A percentile compares a stretch with the other conserved stretches of the same genome.
Conservation (phyloP, 331 rosid species). For the Pyracantha coccinea region DNA sequence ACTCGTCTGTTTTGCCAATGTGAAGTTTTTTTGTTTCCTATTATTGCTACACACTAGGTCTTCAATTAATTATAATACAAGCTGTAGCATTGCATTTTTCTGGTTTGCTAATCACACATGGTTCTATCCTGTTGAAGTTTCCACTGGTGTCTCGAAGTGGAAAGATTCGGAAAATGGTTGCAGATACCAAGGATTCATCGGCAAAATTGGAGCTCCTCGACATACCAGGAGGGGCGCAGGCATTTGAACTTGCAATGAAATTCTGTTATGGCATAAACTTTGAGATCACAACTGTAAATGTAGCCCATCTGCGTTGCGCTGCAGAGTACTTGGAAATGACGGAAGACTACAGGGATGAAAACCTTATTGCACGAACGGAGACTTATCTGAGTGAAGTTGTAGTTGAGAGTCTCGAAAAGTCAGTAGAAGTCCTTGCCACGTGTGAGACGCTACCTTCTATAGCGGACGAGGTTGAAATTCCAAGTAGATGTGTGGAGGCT, state of each 20-base stretch:
- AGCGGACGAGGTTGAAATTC: conserved; percentile 54
- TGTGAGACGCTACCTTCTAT: conserved; percentile 46
- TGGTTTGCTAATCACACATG: background rate
- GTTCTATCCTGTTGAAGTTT: conserved; percentile 43
- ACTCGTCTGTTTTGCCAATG: background rate
- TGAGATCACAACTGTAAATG: conserved; percentile 65
- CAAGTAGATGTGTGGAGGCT: conserved; percentile 63
- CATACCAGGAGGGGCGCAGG: conserved; percentile 72
- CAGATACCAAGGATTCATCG: conserved; percentile 44
- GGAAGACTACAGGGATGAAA: conserved; percentile 70
- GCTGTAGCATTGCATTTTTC: background rate
- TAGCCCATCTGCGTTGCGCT: conserved; percentile 60
- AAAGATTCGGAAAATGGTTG: conserved; percentile 78
- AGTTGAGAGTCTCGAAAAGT: conserved; percentile 49
- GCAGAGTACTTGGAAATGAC: conserved; percentile 83
- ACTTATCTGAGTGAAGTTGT: conserved; percentile 58
- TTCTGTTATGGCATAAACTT: conserved; percentile 85
- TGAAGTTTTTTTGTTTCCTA: too few species aligned
- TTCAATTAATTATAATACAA: background rate
- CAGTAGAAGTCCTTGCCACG: conserved; percentile 64
- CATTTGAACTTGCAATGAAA: conserved; percentile 83
- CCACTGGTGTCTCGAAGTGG: conserved; percentile 82
- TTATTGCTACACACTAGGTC: background rate
- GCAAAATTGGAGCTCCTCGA: conserved; percentile 55
- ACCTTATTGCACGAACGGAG: conserved; percentile 54